phyloP scores from a whole-genome alignment of 1,139 yeast genomes.

The Sugiyamaella castrensis region DNA sequence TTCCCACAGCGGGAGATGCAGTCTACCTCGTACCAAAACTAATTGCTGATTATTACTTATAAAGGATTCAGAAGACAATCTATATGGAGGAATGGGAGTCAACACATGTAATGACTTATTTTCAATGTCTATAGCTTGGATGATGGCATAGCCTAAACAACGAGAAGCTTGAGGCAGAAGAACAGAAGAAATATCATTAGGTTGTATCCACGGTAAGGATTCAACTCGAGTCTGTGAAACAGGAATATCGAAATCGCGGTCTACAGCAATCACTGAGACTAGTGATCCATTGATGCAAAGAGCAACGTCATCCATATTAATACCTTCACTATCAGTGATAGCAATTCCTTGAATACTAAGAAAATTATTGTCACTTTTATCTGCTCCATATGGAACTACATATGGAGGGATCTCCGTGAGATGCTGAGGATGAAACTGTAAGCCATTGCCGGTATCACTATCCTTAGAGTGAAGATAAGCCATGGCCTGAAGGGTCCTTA shows the following conservation, averaged over 20 bases:
- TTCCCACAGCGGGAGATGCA: slow-evolving; percentile 56
- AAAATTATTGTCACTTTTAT: slow-evolving; percentile 1
- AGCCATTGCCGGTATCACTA: slow-evolving; percentile 2
- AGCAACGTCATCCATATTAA: slow-evolving; percentile 27
- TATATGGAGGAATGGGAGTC: slow-evolving; percentile 44
- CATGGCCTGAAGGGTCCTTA: slow-evolving; percentile 34
- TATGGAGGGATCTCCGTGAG: slow-evolving; percentile 35
- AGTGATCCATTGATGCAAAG: slow-evolving; percentile 34
- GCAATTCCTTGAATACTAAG: slow-evolving; percentile 27
- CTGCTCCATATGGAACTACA: slow-evolving; percentile 23
- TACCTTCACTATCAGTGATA: slow-evolving; percentile 32
- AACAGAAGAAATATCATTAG: slow-evolving; percentile 2
- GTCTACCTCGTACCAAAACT: slow-evolving; percentile 60
- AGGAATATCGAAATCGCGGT: slow-evolving; percentile 6
- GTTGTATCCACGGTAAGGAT: slow-evolving; percentile 17
- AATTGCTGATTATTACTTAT: slow-evolving; percentile 26
- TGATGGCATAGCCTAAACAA: slow-evolving; percentile 34
- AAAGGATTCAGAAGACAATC: slow-evolving; percentile 21
- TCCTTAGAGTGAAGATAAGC: slow-evolving; percentile 34
- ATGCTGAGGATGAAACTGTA: slow-evolving; percentile 19
- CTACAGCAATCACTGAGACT: slow-evolving; percentile 30
- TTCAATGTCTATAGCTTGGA: slow-evolving; percentile 50
- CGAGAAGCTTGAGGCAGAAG: slow-evolving; percentile 15
- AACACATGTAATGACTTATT: slow-evolving; percentile 52
- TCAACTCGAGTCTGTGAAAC: slow-evolving; percentile 4